phyloP scores from a whole-genome alignment of 1,284 basidiomycete genomes.

The Omphalotus olearius region DNA sequence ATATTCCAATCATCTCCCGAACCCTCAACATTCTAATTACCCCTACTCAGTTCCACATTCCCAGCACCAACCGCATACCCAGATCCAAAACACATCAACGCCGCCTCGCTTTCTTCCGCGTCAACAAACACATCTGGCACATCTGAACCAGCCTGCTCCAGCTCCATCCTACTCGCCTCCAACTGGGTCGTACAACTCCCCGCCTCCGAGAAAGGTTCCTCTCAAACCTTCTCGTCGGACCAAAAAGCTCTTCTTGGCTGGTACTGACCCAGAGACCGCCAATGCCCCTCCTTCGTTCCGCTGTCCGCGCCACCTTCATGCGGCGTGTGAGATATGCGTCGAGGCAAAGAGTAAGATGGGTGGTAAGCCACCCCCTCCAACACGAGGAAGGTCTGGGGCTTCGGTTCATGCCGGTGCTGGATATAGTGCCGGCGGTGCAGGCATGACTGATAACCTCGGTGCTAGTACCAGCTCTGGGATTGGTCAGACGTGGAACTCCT shows the following conservation, averaged over 20 bases:
- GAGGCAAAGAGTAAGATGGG: slow-evolving; percentile 40
- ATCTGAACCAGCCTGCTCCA: not conserved
- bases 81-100: not conserved
- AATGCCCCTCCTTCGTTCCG: slow-evolving; percentile 61
- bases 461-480: slow-evolving; percentile 1
- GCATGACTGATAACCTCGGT: slow-evolving; percentile 1
- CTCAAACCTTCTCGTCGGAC: slow-evolving; percentile 31
- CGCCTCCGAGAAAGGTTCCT: not conserved
- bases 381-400: slow-evolving; percentile 10
- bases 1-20: slow-evolving; percentile 4
- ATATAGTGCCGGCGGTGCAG: not conserved
- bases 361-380: slow-evolving; percentile 3
- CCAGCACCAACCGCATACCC: slow-evolving; percentile 13
- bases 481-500: slow-evolving; percentile 15
- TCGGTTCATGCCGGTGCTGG: not conserved
- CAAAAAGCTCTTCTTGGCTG: slow-evolving; percentile 50
- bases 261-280: slow-evolving; percentile 57
- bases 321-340: slow-evolving; percentile 69
- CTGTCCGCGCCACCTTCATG: slow-evolving; percentile 69
- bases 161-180: not conserved
- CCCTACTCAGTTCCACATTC: slow-evolving; percentile 10
- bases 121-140: not conserved
- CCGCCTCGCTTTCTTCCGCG: not conserved
- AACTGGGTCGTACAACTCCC: not conserved
- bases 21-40: not conserved